Conservation (phyloP, 2,329 filamentous ascomycete species). For the Phaeophleospora eucalypticola region DNA sequence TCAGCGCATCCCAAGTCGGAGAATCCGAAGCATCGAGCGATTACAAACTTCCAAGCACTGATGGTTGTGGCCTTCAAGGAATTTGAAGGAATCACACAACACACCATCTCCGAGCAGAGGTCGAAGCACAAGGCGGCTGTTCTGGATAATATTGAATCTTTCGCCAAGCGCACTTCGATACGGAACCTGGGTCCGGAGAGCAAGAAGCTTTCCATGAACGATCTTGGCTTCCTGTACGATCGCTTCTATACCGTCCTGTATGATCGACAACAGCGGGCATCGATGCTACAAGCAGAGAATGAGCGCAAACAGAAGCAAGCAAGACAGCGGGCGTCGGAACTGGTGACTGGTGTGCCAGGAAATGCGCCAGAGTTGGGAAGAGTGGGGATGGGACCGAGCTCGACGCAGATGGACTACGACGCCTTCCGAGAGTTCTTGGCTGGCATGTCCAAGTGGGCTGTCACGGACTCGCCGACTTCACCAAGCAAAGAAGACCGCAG, state of each 20-base stretch:
- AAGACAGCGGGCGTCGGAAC: slow-evolving; percentile 48
- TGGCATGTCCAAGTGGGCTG: slow-evolving; percentile 81
- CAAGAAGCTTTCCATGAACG: slow-evolving; percentile 79
- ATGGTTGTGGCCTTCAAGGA: slow-evolving; percentile 99
- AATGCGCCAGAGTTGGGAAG: slow-evolving; percentile 70
- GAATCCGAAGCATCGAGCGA: slow-evolving; percentile 87
- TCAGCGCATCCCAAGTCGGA: slow-evolving; percentile 94
- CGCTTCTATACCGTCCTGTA: slow-evolving; percentile 90
- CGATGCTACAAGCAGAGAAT: slow-evolving; percentile 64
- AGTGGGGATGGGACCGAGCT: slow-evolving; percentile 82
- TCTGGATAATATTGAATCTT: slow-evolving; percentile 92
- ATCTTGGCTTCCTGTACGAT: slow-evolving; percentile 87
- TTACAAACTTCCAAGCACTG: slow-evolving; percentile 93
- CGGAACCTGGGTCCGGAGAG: slow-evolving; percentile 93
- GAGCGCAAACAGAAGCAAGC: slow-evolving; percentile 65
- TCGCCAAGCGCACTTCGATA: slow-evolving; percentile 94
- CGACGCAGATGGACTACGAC: slow-evolving; percentile 94
- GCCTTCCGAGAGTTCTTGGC: slow-evolving; percentile 92
- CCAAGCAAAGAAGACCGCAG: slow-evolving; percentile 51
- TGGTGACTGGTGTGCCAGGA: slow-evolving; percentile 46
- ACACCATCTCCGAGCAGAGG: slow-evolving; percentile 81
- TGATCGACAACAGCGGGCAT: slow-evolving; percentile 79
- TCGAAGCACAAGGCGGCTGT: slow-evolving; percentile 92
- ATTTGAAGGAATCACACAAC: slow-evolving; percentile 91
- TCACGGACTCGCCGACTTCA: slow-evolving; percentile 73